Percentiles rank a stretch among this genome's conserved stretches.
Evolutionary conservation across 129 eudicot genomes (phyloP).

Genomic region (Centrapalus pauciflorus): DNA sequence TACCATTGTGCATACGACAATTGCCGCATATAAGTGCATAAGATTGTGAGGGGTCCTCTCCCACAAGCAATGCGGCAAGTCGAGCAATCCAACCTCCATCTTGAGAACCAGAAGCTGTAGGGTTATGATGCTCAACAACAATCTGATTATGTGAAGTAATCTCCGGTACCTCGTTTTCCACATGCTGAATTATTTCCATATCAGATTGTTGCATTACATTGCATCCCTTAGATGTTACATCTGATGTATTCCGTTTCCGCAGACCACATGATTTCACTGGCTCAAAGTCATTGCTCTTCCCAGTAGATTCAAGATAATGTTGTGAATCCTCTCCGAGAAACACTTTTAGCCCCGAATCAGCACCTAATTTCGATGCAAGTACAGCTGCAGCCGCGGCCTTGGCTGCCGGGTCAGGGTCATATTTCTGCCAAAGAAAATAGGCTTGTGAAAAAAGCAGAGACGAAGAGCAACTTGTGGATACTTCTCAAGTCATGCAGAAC

Average conservation of each 20-base stretch:
- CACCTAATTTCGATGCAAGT: conserved; percentile 81
- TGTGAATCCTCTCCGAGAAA: conserved; percentile 54
- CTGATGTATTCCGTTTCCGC: conserved; percentile 54
- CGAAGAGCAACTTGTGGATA: no score
- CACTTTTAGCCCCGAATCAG: conserved; percentile 76
- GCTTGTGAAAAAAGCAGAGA: neutral
- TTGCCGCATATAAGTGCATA: conserved; percentile 92
- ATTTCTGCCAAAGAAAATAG: conserved; percentile 53
- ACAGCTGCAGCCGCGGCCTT: conserved; percentile 95
- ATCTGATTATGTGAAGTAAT: conserved; percentile 36
- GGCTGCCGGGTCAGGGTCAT: conserved; percentile 95
- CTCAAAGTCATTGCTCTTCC: conserved; percentile 74
- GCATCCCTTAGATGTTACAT: conserved; percentile 35
- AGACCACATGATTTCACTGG: conserved; percentile 54
- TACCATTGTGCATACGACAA: conserved; percentile 97
- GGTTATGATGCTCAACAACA: conserved; percentile 69
- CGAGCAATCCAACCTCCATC: conserved; percentile 93
- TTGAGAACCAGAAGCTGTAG: conserved; percentile 32
- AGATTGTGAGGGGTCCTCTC: conserved; percentile 91
- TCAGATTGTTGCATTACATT: conserved; percentile 4
- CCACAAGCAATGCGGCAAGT: conserved; percentile 88
- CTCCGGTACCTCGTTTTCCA: conserved; percentile 32
- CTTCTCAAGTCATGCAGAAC: neutral
- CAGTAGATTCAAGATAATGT: conserved; percentile 27
- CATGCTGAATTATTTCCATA: conserved; percentile 36